Percentiles rank a stretch among this genome's conserved stretches.
phyloP scores from a whole-genome alignment of 305 asterid species.

The Fraxinus latifolia region DNA sequence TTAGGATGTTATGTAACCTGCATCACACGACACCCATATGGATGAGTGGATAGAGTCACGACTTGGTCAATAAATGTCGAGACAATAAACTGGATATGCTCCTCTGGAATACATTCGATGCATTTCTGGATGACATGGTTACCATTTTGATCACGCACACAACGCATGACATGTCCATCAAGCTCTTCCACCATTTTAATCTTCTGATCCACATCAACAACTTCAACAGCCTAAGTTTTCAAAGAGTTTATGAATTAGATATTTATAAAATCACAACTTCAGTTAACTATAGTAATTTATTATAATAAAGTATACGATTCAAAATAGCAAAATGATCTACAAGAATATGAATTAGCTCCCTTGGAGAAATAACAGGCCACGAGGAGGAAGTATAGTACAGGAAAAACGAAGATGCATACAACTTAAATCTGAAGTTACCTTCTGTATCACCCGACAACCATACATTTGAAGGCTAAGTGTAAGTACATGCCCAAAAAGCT shows the following conservation, averaged over 20 bases:
- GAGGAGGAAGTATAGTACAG: constrained; percentile 9
- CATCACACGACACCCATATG: constrained; percentile 96
- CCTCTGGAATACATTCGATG: constrained; percentile 94
- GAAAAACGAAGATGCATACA: neutral
- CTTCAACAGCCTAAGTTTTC: constrained; percentile 81
- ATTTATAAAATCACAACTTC: neutral
- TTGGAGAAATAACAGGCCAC: neutral
- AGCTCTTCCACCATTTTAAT: constrained; percentile 94
- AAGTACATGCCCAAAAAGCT: constrained; percentile 71
- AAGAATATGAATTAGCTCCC: neutral
- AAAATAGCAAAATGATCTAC: neutral
- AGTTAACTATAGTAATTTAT: constrained; percentile 5
- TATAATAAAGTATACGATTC: neutral
- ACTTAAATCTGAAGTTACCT: constrained; percentile 43
- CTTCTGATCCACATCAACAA: constrained; percentile 92
- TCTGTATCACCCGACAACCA: constrained; percentile 88
- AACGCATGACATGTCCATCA: constrained; percentile 92
- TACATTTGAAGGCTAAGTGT: constrained; percentile 85
- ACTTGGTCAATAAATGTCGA: constrained; percentile 85
- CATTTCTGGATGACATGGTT: constrained; percentile 97
- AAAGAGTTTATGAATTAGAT: constrained; percentile 6
- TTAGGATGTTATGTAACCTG: constrained; percentile 44
- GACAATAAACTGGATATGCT: constrained; percentile 76
- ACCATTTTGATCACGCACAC: constrained; percentile 98
- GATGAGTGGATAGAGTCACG: constrained; percentile 87